Percentiles rank a stretch among this genome's conserved stretches.
These are phyloP conservation scores for Mycena amicta DNA, from an alignment of 768 basidiomycete species.

Conservation along the genomic window DNA sequence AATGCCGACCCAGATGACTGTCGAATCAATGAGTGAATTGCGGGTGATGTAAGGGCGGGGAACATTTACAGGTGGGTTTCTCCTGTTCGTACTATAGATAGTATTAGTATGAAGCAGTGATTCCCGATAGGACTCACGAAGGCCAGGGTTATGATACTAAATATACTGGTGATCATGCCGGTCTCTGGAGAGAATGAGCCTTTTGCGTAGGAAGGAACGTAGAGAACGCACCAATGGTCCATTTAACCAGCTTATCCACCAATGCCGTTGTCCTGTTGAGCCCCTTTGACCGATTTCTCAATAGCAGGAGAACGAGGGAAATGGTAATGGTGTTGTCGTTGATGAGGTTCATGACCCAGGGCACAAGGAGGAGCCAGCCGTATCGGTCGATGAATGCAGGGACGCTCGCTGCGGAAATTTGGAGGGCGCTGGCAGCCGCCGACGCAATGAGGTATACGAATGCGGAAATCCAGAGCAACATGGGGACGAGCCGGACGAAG, in stretches of 20 bases:
- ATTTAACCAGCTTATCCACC: not conserved
- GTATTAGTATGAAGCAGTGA: not conserved
- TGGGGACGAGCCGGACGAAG: not conserved
- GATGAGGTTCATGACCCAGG: not conserved
- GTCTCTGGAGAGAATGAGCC: not conserved
- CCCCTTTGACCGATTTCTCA: not conserved
- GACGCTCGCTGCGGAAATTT: not conserved
- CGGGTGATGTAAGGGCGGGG: not conserved
- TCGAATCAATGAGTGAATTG: no score
- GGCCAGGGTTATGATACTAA: not conserved
- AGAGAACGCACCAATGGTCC: not conserved
- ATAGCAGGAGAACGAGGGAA: not conserved
- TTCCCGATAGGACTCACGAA: not conserved
- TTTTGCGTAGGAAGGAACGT: no score
- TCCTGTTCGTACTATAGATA: not conserved
- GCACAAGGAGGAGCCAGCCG: constrained; percentile 1
- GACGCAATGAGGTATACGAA: not conserved
- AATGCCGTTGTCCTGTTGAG: not conserved
- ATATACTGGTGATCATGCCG: not conserved
- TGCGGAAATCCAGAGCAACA: not conserved
- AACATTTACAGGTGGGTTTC: not conserved
- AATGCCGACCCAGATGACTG: not conserved
- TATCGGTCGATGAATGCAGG: not conserved
- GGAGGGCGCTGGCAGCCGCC: not conserved
- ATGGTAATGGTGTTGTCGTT: not conserved